Base-by-base conservation (phyloP, 257 asterid species). In the Solanum paucissectum region DNA sequence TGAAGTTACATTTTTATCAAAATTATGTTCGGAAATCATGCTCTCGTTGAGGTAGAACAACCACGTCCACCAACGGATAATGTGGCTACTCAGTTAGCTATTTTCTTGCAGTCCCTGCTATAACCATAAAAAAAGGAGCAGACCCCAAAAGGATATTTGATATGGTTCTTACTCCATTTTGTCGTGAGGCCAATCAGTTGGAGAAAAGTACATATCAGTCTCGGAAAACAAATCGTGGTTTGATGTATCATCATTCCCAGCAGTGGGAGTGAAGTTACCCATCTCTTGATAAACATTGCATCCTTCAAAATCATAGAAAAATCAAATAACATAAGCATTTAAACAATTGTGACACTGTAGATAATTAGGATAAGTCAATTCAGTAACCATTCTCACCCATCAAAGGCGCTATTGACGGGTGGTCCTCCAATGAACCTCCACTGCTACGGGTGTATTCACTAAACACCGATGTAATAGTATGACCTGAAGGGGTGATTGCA, bases 381-480 rank as follows among this genome's bases (percentile, higher is more conserved):
- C 11, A 34, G 37, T 66, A 87, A 62, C 69, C 83, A 90, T 81
- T 60, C 90, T 76, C 66, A 94, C 98, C 94, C 91, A 89, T 60
- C 33, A 90, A 69, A 85, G 89, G 87, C 27, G 90, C 93, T 32
- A 88, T 52, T 21, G 92, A 73, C 88, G 89, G 92, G 46, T 84
- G 92, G 83, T 94, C 94, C 74, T 94, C 94, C 49, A 86, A 84
- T 36, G 95, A 91, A 89, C 90, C 90, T 90, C 91, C 91, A 40
- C 92, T 89, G 86, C 71, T 69, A 84, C 91, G 93, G 58, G 92
- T 93, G 91, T 88, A 86, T 87, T 90, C 95, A 71, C 94, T 91
- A 91, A 92, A 94, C 38, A 92, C 76, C 0, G 95, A 89, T 16
- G 93, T 89, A 82, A 91, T 86, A 86, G 98, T 92, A 89, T 91